Conservation (phyloP, 2,329 filamentous ascomycete species). For the Paramyrothecium roridum region DNA sequence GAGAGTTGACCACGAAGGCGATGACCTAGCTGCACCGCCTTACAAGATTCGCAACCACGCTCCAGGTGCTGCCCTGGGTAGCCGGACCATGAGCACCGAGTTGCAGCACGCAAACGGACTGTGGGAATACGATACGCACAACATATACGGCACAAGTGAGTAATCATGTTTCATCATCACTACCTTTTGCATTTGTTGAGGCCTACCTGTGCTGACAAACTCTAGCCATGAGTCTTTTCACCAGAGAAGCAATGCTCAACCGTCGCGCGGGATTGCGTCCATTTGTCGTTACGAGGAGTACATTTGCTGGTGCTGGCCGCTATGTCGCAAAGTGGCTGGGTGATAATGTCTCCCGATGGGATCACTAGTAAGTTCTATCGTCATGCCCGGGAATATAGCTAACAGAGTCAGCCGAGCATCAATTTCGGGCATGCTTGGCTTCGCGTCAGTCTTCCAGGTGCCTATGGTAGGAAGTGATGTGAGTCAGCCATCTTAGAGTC, state of each 20-base stretch:
- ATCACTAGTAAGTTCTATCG: neutral
- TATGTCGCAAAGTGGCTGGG: constrained; percentile 60
- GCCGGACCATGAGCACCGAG: constrained; percentile 63
- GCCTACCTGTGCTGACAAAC: constrained; percentile 62
- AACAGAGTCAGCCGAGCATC: neutral
- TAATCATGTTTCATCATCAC: no score
- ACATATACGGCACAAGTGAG: constrained; percentile 62
- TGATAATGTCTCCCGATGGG: constrained; percentile 32
- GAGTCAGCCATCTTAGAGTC: neutral
- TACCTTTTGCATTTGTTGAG: no score
- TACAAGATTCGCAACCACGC: constrained; percentile 8
- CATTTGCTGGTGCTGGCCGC: constrained; percentile 66
- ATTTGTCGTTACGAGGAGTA: constrained; percentile 69
- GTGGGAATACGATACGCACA: constrained; percentile 59
- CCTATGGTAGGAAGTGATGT: constrained; percentile 70
- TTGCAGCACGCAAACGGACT: constrained; percentile 65
- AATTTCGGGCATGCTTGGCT: constrained; percentile 47
- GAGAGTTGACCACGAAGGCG: constrained; percentile 2
- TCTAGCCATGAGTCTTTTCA: constrained; percentile 34
- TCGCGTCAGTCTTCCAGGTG: constrained; percentile 61
- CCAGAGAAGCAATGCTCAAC: constrained; percentile 58
- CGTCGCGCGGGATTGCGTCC: constrained; percentile 61
- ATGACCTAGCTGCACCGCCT: constrained; percentile 9
- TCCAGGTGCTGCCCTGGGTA: constrained; percentile 39
- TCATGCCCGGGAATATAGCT: neutral